Percentiles rank a stretch among this genome's conserved stretches.
Evolutionary conservation across 768 basidiomycete genomes (phyloP).

Genomic region (Lactifluus piperatus): DNA sequence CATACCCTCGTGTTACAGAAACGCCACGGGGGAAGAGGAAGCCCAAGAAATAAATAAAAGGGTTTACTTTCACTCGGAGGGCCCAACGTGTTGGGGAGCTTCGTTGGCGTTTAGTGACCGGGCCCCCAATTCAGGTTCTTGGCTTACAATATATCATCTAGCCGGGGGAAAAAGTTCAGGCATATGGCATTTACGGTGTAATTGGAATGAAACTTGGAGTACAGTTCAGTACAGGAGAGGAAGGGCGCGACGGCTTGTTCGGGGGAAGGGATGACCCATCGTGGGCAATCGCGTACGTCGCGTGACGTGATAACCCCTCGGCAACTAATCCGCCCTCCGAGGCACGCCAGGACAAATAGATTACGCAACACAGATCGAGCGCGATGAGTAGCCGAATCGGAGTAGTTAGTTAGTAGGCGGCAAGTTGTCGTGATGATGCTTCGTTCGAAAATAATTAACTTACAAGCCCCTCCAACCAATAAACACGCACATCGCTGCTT

Average conservation of each 20-base stretch:
- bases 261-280: background rate
- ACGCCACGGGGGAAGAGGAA: too few species aligned
- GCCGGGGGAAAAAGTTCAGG: too few species aligned
- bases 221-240: too few species aligned
- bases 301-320: background rate
- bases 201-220: too few species aligned
- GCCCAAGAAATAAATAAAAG: too few species aligned
- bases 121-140: background rate
- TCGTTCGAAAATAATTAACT: too few species aligned
- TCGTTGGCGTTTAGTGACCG: background rate
- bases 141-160: background rate
- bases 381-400: slow-evolving; percentile 13
- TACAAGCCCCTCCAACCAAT: background rate
- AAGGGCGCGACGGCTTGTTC: background rate
- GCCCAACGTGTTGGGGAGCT: background rate
- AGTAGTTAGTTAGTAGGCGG: background rate
- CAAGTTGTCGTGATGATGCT: background rate
- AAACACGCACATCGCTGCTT: too few species aligned
- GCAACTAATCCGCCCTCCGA: slow-evolving; percentile 1
- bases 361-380: slow-evolving; percentile 2
- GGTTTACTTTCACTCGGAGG: too few species aligned
- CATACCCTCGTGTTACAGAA: too few species aligned
- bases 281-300: background rate
- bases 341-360: background rate
- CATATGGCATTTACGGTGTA: too few species aligned